Conservation (phyloP, 1,284 basidiomycete species). For the Sparassis latifolia region DNA sequence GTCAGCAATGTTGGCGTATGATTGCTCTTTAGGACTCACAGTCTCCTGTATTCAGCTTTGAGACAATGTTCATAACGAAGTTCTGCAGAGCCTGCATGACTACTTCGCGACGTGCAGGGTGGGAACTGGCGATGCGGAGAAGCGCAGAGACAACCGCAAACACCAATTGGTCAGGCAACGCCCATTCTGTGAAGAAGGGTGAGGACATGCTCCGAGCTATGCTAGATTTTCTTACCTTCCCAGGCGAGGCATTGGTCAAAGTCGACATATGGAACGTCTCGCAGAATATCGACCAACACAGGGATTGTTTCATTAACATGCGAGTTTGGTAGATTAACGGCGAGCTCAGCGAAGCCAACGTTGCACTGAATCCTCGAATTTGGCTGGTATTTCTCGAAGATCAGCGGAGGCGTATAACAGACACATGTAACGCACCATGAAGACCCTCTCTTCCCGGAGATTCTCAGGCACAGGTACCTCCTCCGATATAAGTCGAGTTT, state of each 20-base stretch:
- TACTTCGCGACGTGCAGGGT: conserved; percentile 40
- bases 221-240: conserved; percentile 45
- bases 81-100: conserved; percentile 51
- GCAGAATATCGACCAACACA: conserved; percentile 58
- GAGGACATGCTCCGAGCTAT: not conserved
- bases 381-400: conserved; percentile 25
- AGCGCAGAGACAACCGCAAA: conserved; percentile 71
- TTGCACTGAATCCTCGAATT: conserved; percentile 68
- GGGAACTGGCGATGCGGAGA: conserved; percentile 53
- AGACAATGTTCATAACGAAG: conserved; percentile 55
- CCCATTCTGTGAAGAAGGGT: conserved; percentile 50
- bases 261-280: conserved; percentile 64
- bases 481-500: conserved; percentile 30
- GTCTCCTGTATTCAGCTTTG: conserved; percentile 44
- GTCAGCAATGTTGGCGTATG: too few species aligned
- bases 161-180: conserved; percentile 75
- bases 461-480: conserved; percentile 15
- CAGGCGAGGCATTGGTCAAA: conserved; percentile 74
- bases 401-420: not conserved
- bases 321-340: conserved; percentile 53
- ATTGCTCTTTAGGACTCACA: conserved; percentile 35
- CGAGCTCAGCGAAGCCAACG: conserved; percentile 70
- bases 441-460: conserved; percentile 33
- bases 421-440: conserved; percentile 44
- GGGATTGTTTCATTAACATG: conserved; percentile 46